Evolutionary conservation across 176 grass and related monocot species (phyloP), one percentile per base, ranked within the genome.

Genomic region (Oryza meyeriana): DNA sequence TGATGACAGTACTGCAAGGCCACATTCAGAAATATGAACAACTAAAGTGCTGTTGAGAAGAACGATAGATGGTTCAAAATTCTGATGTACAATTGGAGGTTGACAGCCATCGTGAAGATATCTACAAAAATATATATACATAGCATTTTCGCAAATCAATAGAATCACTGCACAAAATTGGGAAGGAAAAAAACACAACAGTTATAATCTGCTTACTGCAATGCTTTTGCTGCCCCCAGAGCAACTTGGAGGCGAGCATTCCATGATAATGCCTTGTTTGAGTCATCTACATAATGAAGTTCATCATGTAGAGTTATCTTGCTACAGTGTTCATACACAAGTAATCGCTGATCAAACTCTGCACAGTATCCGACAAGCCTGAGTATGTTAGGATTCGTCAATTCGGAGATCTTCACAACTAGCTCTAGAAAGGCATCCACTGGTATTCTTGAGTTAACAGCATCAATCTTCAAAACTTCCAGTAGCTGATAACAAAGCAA

Each of bases 381-480:
- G 36, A 93, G 61, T 74, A 99, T 84, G 64, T 96, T 94, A 25
- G 93, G 85, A 86, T 99, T 87, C 68, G 87, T 86, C 32, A 96
- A 44, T 89, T 95, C 91, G 38, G 97, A 99, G 73, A 99, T 77
- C 36, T 75, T 90, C 4, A 88, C 67, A 67, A 99, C 93, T 45
- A 99, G 61, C 62, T 96, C 89, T 42, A 99, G 89, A 85, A 99
- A 99, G 66, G 84, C 78, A 61, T 95, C 93, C 17, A 80, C 93
- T 61, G 93, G 77, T 61, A 92, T 88, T 90, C 75, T 91, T 30
- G 93, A 95, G 72, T 88, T 87, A 39, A 61, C 86, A 71, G 86
- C 73, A 77, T 96, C 91, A 35, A 99, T 86, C 83, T 99, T 99
- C 91, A 96, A 85, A 81, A 99, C 87, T 92, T 99, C 97, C 39